These are phyloP conservation scores for Neonectria sp. DNA, from an alignment of 2,329 filamentous ascomycete genomes.

Conservation along the genomic window DNA sequence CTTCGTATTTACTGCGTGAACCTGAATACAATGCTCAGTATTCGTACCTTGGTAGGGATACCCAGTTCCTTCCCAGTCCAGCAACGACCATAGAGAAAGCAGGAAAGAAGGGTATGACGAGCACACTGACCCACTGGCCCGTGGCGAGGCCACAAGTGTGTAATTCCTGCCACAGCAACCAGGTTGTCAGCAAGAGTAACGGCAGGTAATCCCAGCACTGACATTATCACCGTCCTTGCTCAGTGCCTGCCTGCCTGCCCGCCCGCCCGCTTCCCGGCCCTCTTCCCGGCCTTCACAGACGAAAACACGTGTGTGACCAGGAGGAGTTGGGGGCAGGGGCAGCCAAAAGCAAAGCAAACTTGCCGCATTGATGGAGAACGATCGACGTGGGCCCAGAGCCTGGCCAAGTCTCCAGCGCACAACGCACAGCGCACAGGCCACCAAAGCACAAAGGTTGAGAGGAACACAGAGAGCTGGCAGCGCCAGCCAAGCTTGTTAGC, in stretches of 20 bases:
- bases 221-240: conserved; percentile 1
- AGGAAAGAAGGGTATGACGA: conserved; percentile 18
- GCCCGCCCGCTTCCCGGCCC: not conserved
- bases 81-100: conserved; percentile 8
- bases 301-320: conserved; percentile 24
- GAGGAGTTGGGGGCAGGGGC: conserved; percentile 12
- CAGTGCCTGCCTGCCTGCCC: not conserved
- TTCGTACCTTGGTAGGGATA: not conserved
- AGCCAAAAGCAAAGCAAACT: conserved; percentile 7
- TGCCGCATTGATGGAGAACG: not conserved
- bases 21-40: not conserved
- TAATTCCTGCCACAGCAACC: conserved; percentile 22
- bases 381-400: conserved; percentile 4
- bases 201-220: conserved; percentile 19
- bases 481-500: conserved; percentile 8
- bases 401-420: not conserved
- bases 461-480: not conserved
- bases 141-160: not conserved
- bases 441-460: not conserved
- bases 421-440: not conserved
- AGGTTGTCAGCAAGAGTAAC: conserved; percentile 4
- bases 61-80: conserved; percentile 13
- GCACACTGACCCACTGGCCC: not conserved
- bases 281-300: conserved; percentile 6
- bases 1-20: not conserved